Evolutionary conservation across 805 yeast genomes (phyloP).

Genomic region (Ogataea henricii): DNA sequence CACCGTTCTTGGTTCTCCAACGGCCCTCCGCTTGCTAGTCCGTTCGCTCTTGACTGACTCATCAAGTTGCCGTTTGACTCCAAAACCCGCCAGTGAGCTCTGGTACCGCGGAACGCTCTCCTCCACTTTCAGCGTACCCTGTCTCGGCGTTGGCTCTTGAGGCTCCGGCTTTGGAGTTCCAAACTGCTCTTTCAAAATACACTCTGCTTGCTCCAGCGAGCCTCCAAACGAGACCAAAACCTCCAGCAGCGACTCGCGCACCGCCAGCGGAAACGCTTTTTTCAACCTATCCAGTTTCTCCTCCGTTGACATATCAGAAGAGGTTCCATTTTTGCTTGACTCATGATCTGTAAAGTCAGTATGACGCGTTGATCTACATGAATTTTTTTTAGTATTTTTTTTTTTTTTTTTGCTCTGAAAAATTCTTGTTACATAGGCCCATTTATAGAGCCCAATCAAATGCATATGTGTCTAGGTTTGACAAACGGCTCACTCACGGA

Average conservation of each 20-base stretch:
- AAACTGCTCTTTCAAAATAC: constrained; percentile 42
- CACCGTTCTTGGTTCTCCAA: constrained; percentile 13
- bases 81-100: neutral
- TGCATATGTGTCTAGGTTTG: constrained; percentile 3
- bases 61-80: neutral
- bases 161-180: neutral
- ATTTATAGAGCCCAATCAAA: neutral
- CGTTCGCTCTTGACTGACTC: neutral
- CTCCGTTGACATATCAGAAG: constrained; percentile 38
- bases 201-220: constrained; percentile 44
- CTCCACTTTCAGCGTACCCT: neutral
- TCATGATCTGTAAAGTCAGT: too few species aligned
- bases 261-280: constrained; percentile 45
- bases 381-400: too few species aligned
- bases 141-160: neutral
- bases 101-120: too few species aligned
- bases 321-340: too few species aligned
- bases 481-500: constrained; percentile 5
- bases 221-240: constrained; percentile 57
- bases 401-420: neutral
- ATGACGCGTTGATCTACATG: too few species aligned
- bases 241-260: constrained; percentile 46
- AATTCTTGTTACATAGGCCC: neutral
- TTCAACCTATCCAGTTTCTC: constrained; percentile 40
- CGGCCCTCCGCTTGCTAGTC: neutral